phyloP scores from a whole-genome alignment of 352 stramenopile genomes.

The Phytophthora pinifolia region DNA sequence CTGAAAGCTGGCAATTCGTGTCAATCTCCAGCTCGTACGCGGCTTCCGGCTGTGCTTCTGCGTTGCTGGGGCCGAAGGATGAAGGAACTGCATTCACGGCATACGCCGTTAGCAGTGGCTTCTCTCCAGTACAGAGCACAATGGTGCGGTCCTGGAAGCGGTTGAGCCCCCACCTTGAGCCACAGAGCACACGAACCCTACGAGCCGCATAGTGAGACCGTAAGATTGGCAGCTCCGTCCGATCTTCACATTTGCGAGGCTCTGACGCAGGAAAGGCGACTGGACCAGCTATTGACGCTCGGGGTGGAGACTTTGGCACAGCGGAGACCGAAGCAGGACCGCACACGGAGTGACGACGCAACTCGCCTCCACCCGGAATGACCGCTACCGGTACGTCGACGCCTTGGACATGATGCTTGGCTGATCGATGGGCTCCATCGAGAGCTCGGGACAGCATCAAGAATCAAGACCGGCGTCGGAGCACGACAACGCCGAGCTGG shows the following conservation, averaged over 20 bases:
- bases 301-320: not conserved
- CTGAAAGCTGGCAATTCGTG: constrained; percentile 31
- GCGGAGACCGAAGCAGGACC: constrained; percentile 1
- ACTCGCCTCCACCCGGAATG: not conserved
- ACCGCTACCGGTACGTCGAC: constrained; percentile 1
- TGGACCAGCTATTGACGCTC: not conserved
- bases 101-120: constrained; percentile 35
- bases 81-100: not conserved
- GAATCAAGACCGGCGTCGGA: constrained; percentile 1
- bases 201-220: constrained; percentile 51
- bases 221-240: constrained; percentile 43
- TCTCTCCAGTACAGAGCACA: constrained; percentile 33
- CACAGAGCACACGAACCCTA: constrained; percentile 43
- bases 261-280: not conserved
- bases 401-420: constrained; percentile 9
- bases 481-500: constrained; percentile 1
- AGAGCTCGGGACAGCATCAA: constrained; percentile 24
- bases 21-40: constrained; percentile 27
- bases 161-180: constrained; percentile 49
- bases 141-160: constrained; percentile 47
- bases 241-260: not conserved
- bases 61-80: constrained; percentile 1
- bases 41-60: constrained; percentile 16
- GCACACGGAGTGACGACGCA: constrained; percentile 9
- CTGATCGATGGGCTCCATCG: constrained; percentile 1